phyloP scores from a whole-genome alignment of 1,284 basidiomycete genomes.

The Pascua sp. region DNA sequence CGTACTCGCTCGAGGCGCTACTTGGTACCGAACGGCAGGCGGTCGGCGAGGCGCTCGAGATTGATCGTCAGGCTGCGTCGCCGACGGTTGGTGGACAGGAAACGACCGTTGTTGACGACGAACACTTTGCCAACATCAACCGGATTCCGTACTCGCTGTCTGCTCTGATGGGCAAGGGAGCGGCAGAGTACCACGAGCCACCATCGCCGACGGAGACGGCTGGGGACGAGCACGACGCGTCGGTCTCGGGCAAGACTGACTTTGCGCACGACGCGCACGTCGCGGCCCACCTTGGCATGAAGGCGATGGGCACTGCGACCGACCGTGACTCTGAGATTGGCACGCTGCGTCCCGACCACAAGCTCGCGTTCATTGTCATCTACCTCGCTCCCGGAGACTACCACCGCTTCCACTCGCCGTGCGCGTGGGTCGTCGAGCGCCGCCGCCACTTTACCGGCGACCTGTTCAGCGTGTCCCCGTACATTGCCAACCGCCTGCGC shows the following conservation, averaged over 20 bases:
- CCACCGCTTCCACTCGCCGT: conserved; percentile 94
- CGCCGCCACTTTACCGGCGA: conserved; percentile 94
- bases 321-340: conserved; percentile 50
- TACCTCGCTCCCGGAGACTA: conserved; percentile 99
- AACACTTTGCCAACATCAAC: conserved; percentile 92
- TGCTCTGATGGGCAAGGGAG: conserved; percentile 62
- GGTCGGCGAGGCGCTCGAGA: conserved; percentile 23
- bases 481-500: conserved; percentile 84
- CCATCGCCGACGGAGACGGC: conserved; percentile 10
- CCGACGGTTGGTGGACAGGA: conserved; percentile 49
- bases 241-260: conserved; percentile 40
- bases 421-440: conserved; percentile 95
- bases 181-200: conserved; percentile 22
- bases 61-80: conserved; percentile 17
- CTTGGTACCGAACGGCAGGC: conserved; percentile 60
- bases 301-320: conserved; percentile 55
- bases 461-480: conserved; percentile 94
- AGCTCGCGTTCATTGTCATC: conserved; percentile 88
- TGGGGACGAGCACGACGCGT: conserved; percentile 38
- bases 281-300: conserved; percentile 38
- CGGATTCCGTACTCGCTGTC: conserved; percentile 92
- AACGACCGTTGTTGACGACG: conserved; percentile 54
- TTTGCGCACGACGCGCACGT: conserved; percentile 62
- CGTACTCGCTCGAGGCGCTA: conserved; percentile 89
- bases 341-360: conserved; percentile 58